Base-by-base conservation (phyloP, 208 protist genomes). In the Acanthamoeba healyi region DNA sequence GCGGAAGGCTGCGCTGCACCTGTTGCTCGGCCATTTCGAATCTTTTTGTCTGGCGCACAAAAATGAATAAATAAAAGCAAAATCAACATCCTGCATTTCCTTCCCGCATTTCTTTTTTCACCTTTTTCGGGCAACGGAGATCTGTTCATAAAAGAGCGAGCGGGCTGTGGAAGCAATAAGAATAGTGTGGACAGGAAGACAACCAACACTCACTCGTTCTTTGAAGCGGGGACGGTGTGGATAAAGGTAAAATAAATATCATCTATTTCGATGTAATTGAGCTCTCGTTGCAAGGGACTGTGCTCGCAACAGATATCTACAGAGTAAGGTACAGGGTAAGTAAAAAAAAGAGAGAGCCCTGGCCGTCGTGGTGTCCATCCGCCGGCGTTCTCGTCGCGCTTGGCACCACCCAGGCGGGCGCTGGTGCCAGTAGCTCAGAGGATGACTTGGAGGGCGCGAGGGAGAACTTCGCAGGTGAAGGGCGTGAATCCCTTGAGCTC, bases 401-500 rank as follows among this genome's bases (percentile, higher is more conserved):
- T 1, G 58, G 58, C 58, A 65, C 58, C 58, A 65, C 26, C 4
- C 58, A 26, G 10, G 14, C 34, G 3, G 10, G 51, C 15, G 12
- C 51, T 3, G 2, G n/a, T n/a, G 58, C 34, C 22, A 67, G n/a
- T 10, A 36, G 29, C 17, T 94, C 82, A 94, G 29, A 94, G 70
- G 56, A 94, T 89, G 34, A 94, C 93, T 29, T 77, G 58, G 44
- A 95, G 51, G 15, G 84, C 72, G 84, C 94, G 79, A n/a, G 94
- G 94, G 34, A 95, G 34, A n/a, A 95, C 72, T 74, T 95, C 94
- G 63, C 94, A 95, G 32, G 87, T 34, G 29, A 95, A 95, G 51
- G 94, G 94, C 61, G 94, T 95, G 42, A 67, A 49, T 49, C 94
- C 94, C 38, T 79, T 94, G 36, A 95, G 61, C 74, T 95, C 94